These are phyloP conservation scores for Syzygium aromaticum DNA, from an alignment of 345 rosid species.

Conservation along the genomic window DNA sequence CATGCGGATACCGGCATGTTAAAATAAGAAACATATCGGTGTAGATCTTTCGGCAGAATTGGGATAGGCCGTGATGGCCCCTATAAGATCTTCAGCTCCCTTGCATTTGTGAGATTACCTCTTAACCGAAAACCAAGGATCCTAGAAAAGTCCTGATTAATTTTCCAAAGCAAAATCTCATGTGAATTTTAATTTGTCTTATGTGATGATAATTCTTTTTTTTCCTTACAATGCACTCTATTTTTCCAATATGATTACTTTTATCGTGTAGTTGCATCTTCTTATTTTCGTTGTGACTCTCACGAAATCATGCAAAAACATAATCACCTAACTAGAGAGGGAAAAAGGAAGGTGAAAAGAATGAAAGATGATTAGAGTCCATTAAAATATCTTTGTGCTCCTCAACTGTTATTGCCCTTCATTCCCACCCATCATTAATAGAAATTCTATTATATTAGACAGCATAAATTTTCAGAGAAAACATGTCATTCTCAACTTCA, in stretches of 20 bases:
- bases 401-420: neutral
- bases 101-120: too few species aligned
- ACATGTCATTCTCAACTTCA: neutral
- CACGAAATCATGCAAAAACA: neutral
- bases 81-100: too few species aligned
- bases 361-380: neutral
- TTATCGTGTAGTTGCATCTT: neutral
- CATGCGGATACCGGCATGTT: too few species aligned
- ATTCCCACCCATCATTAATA: neutral
- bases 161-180: neutral
- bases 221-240: neutral
- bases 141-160: too few species aligned
- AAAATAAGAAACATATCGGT: too few species aligned
- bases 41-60: too few species aligned
- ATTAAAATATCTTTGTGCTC: neutral
- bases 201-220: neutral
- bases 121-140: too few species aligned
- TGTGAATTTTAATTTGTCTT: too few species aligned
- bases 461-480: neutral
- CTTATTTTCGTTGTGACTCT: neutral
- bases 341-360: neutral
- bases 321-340: neutral
- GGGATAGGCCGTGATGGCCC: too few species aligned
- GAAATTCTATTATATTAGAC: neutral
- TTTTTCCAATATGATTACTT: neutral